Evolutionary conservation across 192 early-diverging fungal genomes (phyloP).

Genomic region (Coemansia sp.): DNA sequence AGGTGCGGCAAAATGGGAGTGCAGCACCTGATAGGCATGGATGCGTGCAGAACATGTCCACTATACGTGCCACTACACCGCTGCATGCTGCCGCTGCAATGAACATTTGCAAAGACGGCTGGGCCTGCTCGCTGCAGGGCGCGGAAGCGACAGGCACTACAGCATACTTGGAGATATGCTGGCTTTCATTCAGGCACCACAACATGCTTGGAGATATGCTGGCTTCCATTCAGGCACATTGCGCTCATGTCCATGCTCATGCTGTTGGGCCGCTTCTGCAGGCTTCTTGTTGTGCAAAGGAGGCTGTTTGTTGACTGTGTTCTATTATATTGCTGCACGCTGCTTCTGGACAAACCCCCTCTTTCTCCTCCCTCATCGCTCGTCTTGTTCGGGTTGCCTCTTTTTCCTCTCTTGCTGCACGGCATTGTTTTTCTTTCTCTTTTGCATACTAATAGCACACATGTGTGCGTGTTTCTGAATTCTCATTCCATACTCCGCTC

Average conservation of each 20-base stretch:
- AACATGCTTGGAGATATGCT: too few relatives aligned
- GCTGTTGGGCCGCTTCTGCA: background rate
- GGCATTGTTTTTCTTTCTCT: conserved; percentile 6
- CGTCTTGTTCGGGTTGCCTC: conserved; percentile 1
- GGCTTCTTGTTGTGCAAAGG: conserved; percentile 4
- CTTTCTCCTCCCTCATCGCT: conserved; percentile 4
- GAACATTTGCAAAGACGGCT: background rate
- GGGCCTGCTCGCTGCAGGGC: conserved; percentile 11
- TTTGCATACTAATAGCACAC: conserved; percentile 15
- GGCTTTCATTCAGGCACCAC: background rate
- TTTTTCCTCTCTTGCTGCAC: conserved; percentile 14
- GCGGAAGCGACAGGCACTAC: background rate
- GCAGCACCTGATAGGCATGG: background rate
- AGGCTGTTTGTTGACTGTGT: conserved; percentile 23
- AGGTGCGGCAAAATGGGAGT: background rate
- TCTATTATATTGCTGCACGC: conserved; percentile 9
- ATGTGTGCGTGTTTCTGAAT: conserved; percentile 6
- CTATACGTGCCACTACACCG: conserved; percentile 20
- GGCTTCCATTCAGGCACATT: background rate
- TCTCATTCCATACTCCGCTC: background rate
- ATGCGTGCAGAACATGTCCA: conserved; percentile 7
- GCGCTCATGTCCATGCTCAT: background rate
- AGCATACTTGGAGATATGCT: background rate
- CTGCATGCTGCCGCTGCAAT: conserved; percentile 6
- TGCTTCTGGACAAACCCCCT: conserved; percentile 2